Percentiles rank a stretch among this genome's conserved stretches.
Conservation (phyloP, 2,329 filamentous ascomycete genomes). For the Fusarium torreyae region DNA sequence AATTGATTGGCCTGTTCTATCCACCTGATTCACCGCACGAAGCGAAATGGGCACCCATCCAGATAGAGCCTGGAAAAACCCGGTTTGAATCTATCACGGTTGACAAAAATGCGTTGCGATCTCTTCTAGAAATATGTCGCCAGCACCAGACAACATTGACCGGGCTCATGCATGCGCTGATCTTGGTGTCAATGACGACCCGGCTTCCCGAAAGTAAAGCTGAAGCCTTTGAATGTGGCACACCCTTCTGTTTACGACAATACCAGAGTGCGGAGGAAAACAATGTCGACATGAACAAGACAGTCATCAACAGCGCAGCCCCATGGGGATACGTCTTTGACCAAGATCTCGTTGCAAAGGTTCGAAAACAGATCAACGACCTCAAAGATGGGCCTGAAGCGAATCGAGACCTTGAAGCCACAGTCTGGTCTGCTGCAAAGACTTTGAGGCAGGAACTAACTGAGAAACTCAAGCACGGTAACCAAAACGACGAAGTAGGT, state of each 20-base stretch:
- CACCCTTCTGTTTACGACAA: constrained; percentile 22
- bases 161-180: constrained; percentile 7
- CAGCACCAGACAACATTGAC: constrained; percentile 22
- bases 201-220: constrained; percentile 5
- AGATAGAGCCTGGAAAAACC: neutral
- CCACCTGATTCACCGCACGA: neutral
- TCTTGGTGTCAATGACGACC: constrained; percentile 10
- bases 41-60: constrained; percentile 24
- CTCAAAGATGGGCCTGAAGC: neutral
- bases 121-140: constrained; percentile 6
- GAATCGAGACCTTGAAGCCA: neutral
- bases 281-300: constrained; percentile 12
- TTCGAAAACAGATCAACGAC: constrained; percentile 1
- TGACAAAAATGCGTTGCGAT: neutral
- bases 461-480: constrained; percentile 28
- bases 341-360: neutral
- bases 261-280: neutral
- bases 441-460: constrained; percentile 40
- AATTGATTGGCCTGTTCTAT: neutral
- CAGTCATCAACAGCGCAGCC: constrained; percentile 4
- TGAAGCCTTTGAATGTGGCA: constrained; percentile 10
- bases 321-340: constrained; percentile 20
- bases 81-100: neutral
- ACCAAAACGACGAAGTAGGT: constrained; percentile 20
- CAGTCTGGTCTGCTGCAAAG: constrained; percentile 43